Evolutionary conservation across 306 rosid species (phyloP), one percentile per base, ranked within the genome.

Genomic region (Crotalaria pallida): DNA sequence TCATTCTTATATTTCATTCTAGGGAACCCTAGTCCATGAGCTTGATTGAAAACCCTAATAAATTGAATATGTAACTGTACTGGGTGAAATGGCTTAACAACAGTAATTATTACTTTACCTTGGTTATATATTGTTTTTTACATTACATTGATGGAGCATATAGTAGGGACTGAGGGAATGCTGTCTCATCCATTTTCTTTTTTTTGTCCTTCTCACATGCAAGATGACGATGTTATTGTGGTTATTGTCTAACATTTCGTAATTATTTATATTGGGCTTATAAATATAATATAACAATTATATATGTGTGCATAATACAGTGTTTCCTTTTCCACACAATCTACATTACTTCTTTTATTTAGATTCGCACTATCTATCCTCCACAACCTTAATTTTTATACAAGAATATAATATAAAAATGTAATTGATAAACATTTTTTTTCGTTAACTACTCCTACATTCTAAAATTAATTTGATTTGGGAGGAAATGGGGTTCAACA

Each of bases 41-140:
- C n/a, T n/a, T n/a, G n/a, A 43, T 57, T 27, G n/a, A 6, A 72
- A 82, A 82, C 86, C 86, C 83, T 78, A 82, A 24, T 56, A 82
- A 74, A 31, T 73, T 1, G 24, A 17, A 29, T 66, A 45, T 73
- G 41, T 63, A 6, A 58, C 57, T 57, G 60, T 34, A 34, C 7
- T 7, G 63, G 49, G 9, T 31, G 3, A 36, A 21, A 43, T 51
- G n/a, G 41, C 44, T 60, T 23, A n/a, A 33, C 6, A 73, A 73
- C 21, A 77, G 45, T 57, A 7, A 36, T 24, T 60, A 36, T 24
- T 60, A 16, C 47, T 76, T 59, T 71, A 58, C 43, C 12, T 38
- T 44, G 0, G 16, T 53, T 16, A 13, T 22, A 27, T 45, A 60
- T 29, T 23, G 1, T 16, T 16, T 40, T 18, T 10, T 13, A 58